Conservation (phyloP, 805 yeast species). For the Starmera amethionina region DNA sequence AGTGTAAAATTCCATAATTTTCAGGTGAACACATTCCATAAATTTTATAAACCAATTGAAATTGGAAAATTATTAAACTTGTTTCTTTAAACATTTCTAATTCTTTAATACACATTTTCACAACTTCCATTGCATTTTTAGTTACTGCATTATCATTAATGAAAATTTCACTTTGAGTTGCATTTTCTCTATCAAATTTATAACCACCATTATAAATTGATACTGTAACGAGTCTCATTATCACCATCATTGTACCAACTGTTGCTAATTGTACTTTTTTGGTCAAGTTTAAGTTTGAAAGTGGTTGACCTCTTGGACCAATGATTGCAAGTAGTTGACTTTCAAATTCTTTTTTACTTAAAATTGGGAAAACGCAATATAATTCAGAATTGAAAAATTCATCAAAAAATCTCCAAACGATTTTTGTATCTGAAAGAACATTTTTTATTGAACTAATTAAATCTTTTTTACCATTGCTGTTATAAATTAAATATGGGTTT, state of each 20-base stretch:
- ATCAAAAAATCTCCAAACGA: conserved; percentile 17
- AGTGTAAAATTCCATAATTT: conserved; percentile 2
- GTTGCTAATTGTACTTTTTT: conserved; percentile 12
- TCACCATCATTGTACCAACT: conserved; percentile 10
- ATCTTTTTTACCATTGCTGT: background rate
- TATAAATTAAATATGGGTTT: too few relatives aligned
- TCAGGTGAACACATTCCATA: conserved; percentile 14
- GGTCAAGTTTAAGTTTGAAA: conserved; percentile 5
- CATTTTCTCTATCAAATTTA: background rate
- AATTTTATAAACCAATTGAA: conserved; percentile 7
- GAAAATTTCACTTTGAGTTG: conserved; percentile 8
- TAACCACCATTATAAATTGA: conserved; percentile 13
- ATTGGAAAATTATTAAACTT: conserved; percentile 11
- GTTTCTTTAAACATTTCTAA: conserved; percentile 7
- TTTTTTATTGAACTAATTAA: conserved; percentile 1
- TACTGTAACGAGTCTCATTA: conserved; percentile 16
- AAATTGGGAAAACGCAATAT: conserved; percentile 10
- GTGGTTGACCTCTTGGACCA: conserved; percentile 7
- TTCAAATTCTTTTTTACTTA: conserved; percentile 11
- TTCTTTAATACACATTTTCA: conserved; percentile 8
- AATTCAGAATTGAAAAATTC: conserved; percentile 15
- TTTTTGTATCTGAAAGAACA: conserved; percentile 8
- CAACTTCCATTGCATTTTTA: conserved; percentile 5
- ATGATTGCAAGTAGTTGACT: conserved; percentile 5
- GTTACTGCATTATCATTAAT: conserved; percentile 11